Evolutionary conservation across 768 basidiomycete species (phyloP), one percentile per base, ranked within the genome.

Genomic region (Lentinula detonsa): DNA sequence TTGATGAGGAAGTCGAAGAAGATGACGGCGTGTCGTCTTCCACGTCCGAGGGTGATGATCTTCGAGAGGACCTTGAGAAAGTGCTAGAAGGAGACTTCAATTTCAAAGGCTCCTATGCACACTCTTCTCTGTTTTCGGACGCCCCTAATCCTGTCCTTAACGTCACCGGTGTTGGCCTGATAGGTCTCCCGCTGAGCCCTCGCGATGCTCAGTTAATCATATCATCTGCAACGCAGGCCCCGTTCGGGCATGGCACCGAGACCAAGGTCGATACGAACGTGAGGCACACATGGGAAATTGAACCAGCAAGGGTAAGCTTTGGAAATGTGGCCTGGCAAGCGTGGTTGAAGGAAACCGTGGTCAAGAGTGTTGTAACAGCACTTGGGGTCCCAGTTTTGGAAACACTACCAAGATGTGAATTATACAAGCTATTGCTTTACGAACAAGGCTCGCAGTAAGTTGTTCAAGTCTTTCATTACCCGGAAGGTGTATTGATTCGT

Each of bases 281-380:
- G 7, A 68, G 80, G 11, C 76, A 82, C 70, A 81, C 79, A 3
- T 83, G 80, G 80, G 80, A 83, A 64, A 77, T 83, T 48, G 76
- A 79, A 55, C 74, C 78, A 0, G 63, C 61, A 0, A 65, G 69
- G 51, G 68, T 83, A 5, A 65, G 65, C 5, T 80, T 82, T 58
- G 65, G 65, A 11, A 82, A 81, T 64, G 70, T 75, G 0, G 69
- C 66, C 11, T 84, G 81, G 81, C 40, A 59, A 1, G 37, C 55
- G 1, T 83, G 69, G 48, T 57, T 81, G 81, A 65, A 70, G 71
- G 1, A 28, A 28, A 28, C 3, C 28, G 28, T 28, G 28, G 28
- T 28, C 28, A 28, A 28, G 2, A 28, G 28, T 28, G 28, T 28
- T 28, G 28, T 3, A 28, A 28, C 28, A 28, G 28, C 28, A 28